Evolutionary conservation across 305 asterid genomes (phyloP).

Genomic region (Caryopteris hybrid): DNA sequence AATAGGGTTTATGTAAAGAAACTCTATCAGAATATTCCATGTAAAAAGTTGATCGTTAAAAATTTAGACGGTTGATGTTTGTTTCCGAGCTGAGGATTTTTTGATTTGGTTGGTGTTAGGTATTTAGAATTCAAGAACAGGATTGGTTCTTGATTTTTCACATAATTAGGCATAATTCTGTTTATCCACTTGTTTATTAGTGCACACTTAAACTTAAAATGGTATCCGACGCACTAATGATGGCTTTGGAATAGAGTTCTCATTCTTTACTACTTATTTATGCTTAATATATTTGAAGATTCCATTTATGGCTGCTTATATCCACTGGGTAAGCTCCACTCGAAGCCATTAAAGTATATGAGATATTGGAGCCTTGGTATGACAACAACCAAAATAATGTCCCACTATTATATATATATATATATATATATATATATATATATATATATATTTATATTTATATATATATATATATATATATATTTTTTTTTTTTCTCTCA

Average conservation of each 20-base stretch:
- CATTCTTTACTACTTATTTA: neutral
- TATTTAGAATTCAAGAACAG: conserved; percentile 8
- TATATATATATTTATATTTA: no score
- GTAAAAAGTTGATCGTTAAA: neutral
- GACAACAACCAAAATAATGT: conserved; percentile 14
- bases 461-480: no score
- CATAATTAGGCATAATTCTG: neutral
- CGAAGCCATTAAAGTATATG: conserved; percentile 19
- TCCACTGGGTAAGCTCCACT: conserved; percentile 38
- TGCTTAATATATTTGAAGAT: conserved; percentile 21
- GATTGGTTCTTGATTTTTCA: conserved; percentile 12
- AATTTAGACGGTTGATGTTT: neutral
- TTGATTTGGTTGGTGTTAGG: conserved; percentile 1
- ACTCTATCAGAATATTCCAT: no score
- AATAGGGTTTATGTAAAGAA: no score
- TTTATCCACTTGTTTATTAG: conserved; percentile 22
- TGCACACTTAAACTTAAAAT: conserved; percentile 11
- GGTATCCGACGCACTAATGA: conserved; percentile 15
- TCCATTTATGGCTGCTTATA: conserved; percentile 28
- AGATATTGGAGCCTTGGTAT: conserved; percentile 12
- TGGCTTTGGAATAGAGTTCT: conserved; percentile 9
- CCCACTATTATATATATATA: no score
- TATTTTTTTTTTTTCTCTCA: neutral
- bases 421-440: no score
- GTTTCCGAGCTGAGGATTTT: neutral